Evolutionary conservation across 2,329 filamentous ascomycete species (phyloP).

Genomic region (Ascochyta rabiei): DNA sequence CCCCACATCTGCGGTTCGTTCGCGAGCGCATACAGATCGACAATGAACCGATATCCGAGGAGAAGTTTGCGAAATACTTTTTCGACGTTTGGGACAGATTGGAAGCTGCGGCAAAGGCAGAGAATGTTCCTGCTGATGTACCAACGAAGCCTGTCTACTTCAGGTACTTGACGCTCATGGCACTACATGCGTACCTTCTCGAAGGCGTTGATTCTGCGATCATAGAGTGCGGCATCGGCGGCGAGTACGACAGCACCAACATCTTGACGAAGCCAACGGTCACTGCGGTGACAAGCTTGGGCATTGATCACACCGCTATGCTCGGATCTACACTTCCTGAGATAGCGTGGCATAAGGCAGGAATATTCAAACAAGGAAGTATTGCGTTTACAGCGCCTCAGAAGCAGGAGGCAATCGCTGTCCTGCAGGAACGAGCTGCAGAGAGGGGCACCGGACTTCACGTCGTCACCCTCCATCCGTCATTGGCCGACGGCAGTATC

Average conservation of each 20-base stretch:
- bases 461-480: constrained; percentile 57
- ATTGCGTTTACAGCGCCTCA: constrained; percentile 69
- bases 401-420: constrained; percentile 58
- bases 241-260: constrained; percentile 92
- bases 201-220: constrained; percentile 80
- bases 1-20: constrained; percentile 81
- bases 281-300: constrained; percentile 77
- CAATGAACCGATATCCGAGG: constrained; percentile 70
- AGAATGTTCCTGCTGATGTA: constrained; percentile 56
- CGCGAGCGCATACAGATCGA: constrained; percentile 85
- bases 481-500: constrained; percentile 51
- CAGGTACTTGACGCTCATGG: constrained; percentile 86
- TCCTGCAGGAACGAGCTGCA: constrained; percentile 61
- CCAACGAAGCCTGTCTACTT: constrained; percentile 87
- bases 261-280: constrained; percentile 74
- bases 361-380: constrained; percentile 75
- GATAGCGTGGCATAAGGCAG: constrained; percentile 92
- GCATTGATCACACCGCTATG: constrained; percentile 83
- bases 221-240: constrained; percentile 92
- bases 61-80: constrained; percentile 76
- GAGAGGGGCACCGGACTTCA: constrained; percentile 57
- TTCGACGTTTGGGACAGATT: constrained; percentile 82
- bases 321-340: constrained; percentile 78
- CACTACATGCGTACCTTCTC: constrained; percentile 79
- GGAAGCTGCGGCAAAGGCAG: constrained; percentile 59